A percentile compares a stretch with the other conserved stretches of the same genome.
phyloP scores from a whole-genome alignment of 2,329 filamentous ascomycete species.

The Fusarium floridanum region DNA sequence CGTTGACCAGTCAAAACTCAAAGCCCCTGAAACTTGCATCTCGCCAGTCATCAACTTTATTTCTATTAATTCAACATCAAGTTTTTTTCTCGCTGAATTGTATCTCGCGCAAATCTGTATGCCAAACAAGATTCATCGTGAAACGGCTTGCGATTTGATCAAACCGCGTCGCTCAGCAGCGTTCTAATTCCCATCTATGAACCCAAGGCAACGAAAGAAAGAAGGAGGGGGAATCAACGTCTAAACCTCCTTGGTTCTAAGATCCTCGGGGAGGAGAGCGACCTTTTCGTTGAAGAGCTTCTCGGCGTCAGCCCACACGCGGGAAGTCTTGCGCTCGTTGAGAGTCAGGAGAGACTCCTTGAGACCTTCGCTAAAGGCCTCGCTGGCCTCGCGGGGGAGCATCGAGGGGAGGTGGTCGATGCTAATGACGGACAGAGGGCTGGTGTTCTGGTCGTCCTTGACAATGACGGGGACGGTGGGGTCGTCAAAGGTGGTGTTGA shows the following conservation, averaged over 20 bases:
- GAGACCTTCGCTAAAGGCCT: slow-evolving; percentile 84
- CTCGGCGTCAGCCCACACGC: slow-evolving; percentile 89
- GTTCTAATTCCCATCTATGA: slow-evolving; percentile 35
- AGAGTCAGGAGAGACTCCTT: slow-evolving; percentile 82
- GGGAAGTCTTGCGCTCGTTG: slow-evolving; percentile 78
- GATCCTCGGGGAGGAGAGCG: slow-evolving; percentile 39
- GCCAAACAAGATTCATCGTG: slow-evolving; percentile 1
- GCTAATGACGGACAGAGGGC: slow-evolving; percentile 82
- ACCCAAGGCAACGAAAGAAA: slow-evolving; percentile 14
- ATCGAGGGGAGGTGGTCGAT: slow-evolving; percentile 89
- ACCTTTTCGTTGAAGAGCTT: slow-evolving; percentile 89
- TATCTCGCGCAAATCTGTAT: background rate
- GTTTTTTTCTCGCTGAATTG: background rate
- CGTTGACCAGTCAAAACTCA: background rate
- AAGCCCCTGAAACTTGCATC: background rate
- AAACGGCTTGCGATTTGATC: background rate
- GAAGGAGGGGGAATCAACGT: slow-evolving; percentile 4
- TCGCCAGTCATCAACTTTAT: background rate
- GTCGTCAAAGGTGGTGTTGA: slow-evolving; percentile 87
- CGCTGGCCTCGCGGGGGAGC: slow-evolving; percentile 86
- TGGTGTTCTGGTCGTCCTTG: slow-evolving; percentile 62
- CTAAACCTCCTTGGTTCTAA: slow-evolving; percentile 42
- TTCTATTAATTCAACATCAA: background rate
- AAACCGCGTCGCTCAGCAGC: slow-evolving; percentile 8
- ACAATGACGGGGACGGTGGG: slow-evolving; percentile 84